These are phyloP conservation scores for Penicillium rolfsii DNA, from an alignment of 2,329 filamentous ascomycete species.

Conservation along the genomic window DNA sequence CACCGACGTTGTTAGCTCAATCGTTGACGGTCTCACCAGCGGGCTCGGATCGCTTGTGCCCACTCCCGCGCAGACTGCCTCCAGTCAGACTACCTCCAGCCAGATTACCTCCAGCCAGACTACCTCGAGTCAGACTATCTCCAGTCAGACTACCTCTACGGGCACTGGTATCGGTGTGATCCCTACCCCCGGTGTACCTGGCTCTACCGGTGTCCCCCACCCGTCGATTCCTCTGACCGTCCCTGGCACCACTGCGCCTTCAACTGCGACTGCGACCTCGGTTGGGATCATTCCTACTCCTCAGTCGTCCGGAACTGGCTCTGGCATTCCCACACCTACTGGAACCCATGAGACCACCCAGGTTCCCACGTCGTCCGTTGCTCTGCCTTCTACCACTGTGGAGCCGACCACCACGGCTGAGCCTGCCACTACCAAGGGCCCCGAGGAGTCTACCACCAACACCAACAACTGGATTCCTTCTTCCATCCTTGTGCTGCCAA, in stretches of 20 bases:
- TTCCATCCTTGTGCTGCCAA: conserved; percentile 26
- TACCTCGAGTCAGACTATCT: no score
- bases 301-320: conserved; percentile 18
- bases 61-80: conserved; percentile 2
- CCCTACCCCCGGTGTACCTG: conserved; percentile 16
- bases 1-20: conserved; percentile 13
- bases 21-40: conserved; percentile 18
- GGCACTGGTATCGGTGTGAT: conserved; percentile 26
- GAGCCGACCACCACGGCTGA: conserved; percentile 43
- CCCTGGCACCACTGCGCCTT: not conserved
- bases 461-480: conserved; percentile 29
- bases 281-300: conserved; percentile 24
- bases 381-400: conserved; percentile 38
- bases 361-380: conserved; percentile 9
- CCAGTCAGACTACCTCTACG: not conserved
- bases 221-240: conserved; percentile 19
- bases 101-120: no score
- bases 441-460: conserved; percentile 35
- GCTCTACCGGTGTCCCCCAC: conserved; percentile 5
- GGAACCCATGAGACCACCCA: conserved; percentile 15
- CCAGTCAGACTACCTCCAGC: no score
- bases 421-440: conserved; percentile 26
- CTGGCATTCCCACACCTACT: conserved; percentile 17
- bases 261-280: conserved; percentile 23
- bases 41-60: conserved; percentile 17